These are phyloP conservation scores for Hyphopichia burtonii DNA, from an alignment of 1,139 yeast species.

Conservation along the genomic window DNA sequence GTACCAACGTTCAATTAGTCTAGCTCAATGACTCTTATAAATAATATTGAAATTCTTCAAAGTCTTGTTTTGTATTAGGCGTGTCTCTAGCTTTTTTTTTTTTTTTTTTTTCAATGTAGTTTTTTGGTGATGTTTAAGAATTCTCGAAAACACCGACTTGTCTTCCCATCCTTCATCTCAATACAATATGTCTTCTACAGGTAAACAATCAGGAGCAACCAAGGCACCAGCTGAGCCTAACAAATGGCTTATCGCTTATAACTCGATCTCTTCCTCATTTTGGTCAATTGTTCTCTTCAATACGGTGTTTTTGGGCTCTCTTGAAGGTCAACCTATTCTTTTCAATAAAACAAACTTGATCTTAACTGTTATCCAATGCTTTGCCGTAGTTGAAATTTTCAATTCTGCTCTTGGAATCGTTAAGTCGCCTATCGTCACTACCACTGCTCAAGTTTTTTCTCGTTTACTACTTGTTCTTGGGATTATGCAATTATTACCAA, in stretches of 20 bases:
- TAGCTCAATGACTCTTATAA: no score
- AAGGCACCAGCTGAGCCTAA: constrained; percentile 19
- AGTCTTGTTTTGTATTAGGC: no score
- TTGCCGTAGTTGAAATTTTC: constrained; percentile 77
- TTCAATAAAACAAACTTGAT: constrained; percentile 59
- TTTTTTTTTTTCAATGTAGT: no score
- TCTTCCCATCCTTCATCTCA: background rate
- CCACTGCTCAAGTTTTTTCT: constrained; percentile 83
- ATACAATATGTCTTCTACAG: background rate
- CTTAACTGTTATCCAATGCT: constrained; percentile 72
- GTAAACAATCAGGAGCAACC: background rate
- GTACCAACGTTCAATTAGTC: no score
- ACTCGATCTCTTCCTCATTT: constrained; percentile 44
- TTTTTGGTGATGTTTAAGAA: no score
- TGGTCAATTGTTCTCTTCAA: constrained; percentile 47
- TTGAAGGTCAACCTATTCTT: constrained; percentile 56
- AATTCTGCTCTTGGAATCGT: constrained; percentile 80
- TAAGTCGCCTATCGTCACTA: constrained; percentile 79
- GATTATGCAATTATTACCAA: constrained; percentile 69
- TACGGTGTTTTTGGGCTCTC: constrained; percentile 32
- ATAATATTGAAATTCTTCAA: no score
- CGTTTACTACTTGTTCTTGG: constrained; percentile 84
- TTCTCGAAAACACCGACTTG: background rate
- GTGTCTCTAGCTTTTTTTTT: no score
- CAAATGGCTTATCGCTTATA: constrained; percentile 44